Evolutionary conservation across 192 early-diverging fungal genomes (phyloP).

Genomic region (Thamnidium elegans): DNA sequence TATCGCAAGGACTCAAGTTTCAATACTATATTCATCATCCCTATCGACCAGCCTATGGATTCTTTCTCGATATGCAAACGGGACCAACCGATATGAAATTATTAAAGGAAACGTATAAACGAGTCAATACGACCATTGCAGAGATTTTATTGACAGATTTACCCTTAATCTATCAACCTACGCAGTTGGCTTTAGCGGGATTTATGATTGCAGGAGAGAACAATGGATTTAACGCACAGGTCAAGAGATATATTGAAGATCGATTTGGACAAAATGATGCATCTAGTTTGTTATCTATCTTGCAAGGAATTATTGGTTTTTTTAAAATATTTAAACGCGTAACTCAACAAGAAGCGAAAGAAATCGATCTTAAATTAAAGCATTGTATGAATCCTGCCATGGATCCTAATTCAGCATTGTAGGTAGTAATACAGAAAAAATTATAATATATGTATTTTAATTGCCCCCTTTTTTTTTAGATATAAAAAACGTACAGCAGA

Average conservation of each 20-base stretch:
- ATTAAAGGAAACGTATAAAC: conserved; percentile 53
- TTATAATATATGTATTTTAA: too few species aligned
- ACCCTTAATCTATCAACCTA: conserved; percentile 72
- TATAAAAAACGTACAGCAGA: conserved; percentile 18
- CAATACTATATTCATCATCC: conserved; percentile 76
- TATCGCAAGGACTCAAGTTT: conserved; percentile 71
- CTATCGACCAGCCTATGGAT: conserved; percentile 64
- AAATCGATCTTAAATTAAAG: conserved; percentile 62
- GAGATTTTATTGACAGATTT: conserved; percentile 67
- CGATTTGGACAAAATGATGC: conserved; percentile 43
- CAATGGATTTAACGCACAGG: conserved; percentile 40
- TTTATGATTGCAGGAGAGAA: conserved; percentile 58
- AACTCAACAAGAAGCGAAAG: conserved; percentile 47
- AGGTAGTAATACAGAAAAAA: conserved; percentile 21
- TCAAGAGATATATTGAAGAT: conserved; percentile 38
- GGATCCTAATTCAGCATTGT: conserved; percentile 64
- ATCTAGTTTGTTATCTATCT: conserved; percentile 24
- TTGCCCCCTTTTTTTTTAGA: conserved; percentile 1
- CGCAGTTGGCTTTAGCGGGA: conserved; percentile 71
- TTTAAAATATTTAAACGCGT: conserved; percentile 41
- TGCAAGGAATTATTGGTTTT: conserved; percentile 45
- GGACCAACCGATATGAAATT: conserved; percentile 39
- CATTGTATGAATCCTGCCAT: conserved; percentile 73
- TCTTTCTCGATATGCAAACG: conserved; percentile 70
- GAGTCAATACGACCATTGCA: conserved; percentile 50